phyloP scores from a whole-genome alignment of 768 basidiomycete species.

The Suillus tomentosus region DNA sequence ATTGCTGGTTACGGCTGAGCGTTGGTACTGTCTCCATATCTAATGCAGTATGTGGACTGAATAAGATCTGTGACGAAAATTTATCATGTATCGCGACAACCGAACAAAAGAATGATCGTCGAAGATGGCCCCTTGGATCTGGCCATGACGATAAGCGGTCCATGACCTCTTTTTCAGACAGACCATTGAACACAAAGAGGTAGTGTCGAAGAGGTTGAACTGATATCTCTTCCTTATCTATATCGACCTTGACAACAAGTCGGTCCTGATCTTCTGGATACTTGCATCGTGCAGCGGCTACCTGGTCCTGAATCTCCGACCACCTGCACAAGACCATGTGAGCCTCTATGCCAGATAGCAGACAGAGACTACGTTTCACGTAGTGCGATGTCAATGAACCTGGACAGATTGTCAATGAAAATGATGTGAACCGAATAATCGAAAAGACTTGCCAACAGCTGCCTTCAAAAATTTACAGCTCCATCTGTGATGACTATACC shows the following conservation, averaged over 20 bases:
- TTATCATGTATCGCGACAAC: neutral
- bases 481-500: too few species aligned
- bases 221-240: neutral
- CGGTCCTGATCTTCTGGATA: slow-evolving; percentile 3
- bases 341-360: neutral
- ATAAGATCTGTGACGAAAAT: neutral
- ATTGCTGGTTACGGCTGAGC: too few species aligned
- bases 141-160: slow-evolving; percentile 1
- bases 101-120: neutral
- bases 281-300: neutral
- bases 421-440: neutral
- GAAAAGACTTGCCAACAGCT: neutral
- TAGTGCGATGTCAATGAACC: neutral
- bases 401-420: neutral
- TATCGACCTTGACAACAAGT: neutral
- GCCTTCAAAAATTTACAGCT: neutral
- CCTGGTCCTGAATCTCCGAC: neutral
- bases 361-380: slow-evolving; percentile 5
- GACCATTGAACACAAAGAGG: slow-evolving; percentile 1
- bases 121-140: slow-evolving; percentile 1
- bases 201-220: slow-evolving; percentile 1
- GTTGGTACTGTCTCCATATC: neutral
- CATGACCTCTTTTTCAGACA: slow-evolving; percentile 1
- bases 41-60: slow-evolving; percentile 3
- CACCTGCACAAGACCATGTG: neutral